A percentile compares a stretch with the other conserved stretches of the same genome.
These are phyloP conservation scores for Tetrastigma voinierianum DNA, from an alignment of 164 flowering plant genomes.

Conservation along the genomic window DNA sequence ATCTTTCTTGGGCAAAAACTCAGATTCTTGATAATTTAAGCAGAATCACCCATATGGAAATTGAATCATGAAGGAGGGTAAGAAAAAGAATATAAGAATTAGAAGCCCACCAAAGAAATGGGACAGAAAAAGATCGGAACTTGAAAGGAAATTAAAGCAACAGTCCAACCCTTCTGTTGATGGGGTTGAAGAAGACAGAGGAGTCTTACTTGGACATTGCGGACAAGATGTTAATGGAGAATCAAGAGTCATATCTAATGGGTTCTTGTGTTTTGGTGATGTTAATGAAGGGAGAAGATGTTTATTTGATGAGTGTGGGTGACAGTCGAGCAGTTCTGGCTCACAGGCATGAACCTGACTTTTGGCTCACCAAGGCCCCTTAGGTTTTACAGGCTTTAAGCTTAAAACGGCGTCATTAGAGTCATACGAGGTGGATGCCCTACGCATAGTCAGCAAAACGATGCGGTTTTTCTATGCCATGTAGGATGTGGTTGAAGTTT, in stretches of 20 bases:
- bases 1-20: not conserved
- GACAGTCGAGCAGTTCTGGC: constrained; percentile 74
- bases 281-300: constrained; percentile 81
- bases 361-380: constrained; percentile 27
- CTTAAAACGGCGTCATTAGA: too few relatives aligned
- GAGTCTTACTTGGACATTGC: constrained; percentile 63
- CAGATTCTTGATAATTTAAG: not conserved
- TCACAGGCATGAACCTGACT: constrained; percentile 34
- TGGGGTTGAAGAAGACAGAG: constrained; percentile 67
- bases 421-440: too few relatives aligned
- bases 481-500: too few relatives aligned
- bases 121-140: constrained; percentile 41
- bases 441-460: too few relatives aligned
- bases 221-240: constrained; percentile 62
- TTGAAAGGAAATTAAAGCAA: constrained; percentile 35
- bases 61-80: constrained; percentile 11
- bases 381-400: too few relatives aligned
- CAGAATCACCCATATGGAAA: constrained; percentile 3
- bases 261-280: constrained; percentile 88
- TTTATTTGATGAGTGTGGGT: constrained; percentile 83
- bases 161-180: constrained; percentile 22
- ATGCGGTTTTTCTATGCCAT: too few relatives aligned
- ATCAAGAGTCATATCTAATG: constrained; percentile 86
- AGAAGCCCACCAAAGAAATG: constrained; percentile 30
- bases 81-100: constrained; percentile 20